Conservation (phyloP, 1,139 yeast species). For the Insectozyma bohioensis region DNA sequence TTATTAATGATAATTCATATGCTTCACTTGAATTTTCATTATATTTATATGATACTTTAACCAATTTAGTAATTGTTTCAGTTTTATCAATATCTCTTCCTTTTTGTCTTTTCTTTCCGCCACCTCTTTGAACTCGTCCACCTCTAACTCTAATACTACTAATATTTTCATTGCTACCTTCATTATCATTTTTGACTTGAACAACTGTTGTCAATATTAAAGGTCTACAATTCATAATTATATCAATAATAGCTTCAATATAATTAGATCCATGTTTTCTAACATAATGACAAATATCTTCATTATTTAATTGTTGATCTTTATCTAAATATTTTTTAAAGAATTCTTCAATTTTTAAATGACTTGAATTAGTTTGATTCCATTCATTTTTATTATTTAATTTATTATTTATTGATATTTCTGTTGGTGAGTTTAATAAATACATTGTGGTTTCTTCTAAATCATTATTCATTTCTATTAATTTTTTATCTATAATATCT, state of each 20-base stretch:
- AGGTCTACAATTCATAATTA: slow-evolving; percentile 22
- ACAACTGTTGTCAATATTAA: slow-evolving; percentile 7
- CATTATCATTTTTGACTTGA: slow-evolving; percentile 8
- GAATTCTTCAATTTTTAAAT: slow-evolving; percentile 5
- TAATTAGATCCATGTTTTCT: slow-evolving; percentile 20
- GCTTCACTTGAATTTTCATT: slow-evolving; percentile 18
- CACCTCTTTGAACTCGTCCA: slow-evolving; percentile 28
- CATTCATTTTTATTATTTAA: slow-evolving; percentile 10
- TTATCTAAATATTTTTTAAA: slow-evolving; percentile 6
- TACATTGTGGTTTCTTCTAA: slow-evolving; percentile 15
- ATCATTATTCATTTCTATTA: slow-evolving; percentile 19
- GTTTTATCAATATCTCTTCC: neutral
- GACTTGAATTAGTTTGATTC: slow-evolving; percentile 2
- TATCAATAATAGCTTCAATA: slow-evolving; percentile 26
- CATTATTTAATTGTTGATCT: neutral
- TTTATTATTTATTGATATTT: neutral
- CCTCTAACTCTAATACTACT: too few relatives aligned
- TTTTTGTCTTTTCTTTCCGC: neutral
- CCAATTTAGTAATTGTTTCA: slow-evolving; percentile 1
- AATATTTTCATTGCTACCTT: too few relatives aligned
- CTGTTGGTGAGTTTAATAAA: slow-evolving; percentile 8
- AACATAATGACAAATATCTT: slow-evolving; percentile 12
- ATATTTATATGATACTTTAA: slow-evolving; percentile 13
- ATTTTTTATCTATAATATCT: slow-evolving; percentile 16
- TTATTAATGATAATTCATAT: slow-evolving; percentile 18